Evolutionary conservation across 176 grass and related monocot species (phyloP), one percentile per base, ranked within the genome.

Genomic region (Aechmea fasciata): DNA sequence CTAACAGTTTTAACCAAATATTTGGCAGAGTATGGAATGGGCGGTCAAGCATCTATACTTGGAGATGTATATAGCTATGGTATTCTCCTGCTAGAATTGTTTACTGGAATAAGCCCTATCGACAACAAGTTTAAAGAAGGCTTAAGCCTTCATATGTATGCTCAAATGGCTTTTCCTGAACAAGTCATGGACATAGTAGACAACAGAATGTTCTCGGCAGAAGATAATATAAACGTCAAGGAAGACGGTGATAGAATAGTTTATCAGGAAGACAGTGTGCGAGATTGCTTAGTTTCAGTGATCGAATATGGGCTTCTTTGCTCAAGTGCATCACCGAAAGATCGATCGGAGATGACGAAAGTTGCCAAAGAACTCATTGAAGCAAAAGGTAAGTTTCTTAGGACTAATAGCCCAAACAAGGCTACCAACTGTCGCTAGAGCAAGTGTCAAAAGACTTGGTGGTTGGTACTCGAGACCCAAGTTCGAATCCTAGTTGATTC

Each of bases 61-160:
- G 84, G 84, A 11, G 79, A 86, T 52, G 52, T 81, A 11, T 84
- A 88, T 66, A 81, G 86, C 65, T 89, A 84, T 50, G 86, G 86
- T 2, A 47, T 84, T 63, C 82, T 89, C 63, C 47, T 84, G 50
- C 82, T 89, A n/a, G 78, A 84, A 52, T 78, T 82, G 51, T 81
- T 88, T 77, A 85, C 82, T 10, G 82, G 74, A 51, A 78, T 71
- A 76, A 71, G 71, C 9, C 78, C 74, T 50, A 89, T 51, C 1
- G 78, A 81, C 54, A 66, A 77, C 6, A 79, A 63, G 49, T 74
- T 73, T 64, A 76, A 68, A 20, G 73, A 66, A 13, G 69, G 57
- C 2, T 69, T 63, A 33, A 89, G 68, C 18, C 69, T 78, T 78
- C 69, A 71, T 50, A 66, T 20, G 3, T 61, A 67, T 4, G 51